These are phyloP conservation scores for Leucocoprinus leucothites DNA, from an alignment of 768 basidiomycete genomes.

Conservation along the genomic window DNA sequence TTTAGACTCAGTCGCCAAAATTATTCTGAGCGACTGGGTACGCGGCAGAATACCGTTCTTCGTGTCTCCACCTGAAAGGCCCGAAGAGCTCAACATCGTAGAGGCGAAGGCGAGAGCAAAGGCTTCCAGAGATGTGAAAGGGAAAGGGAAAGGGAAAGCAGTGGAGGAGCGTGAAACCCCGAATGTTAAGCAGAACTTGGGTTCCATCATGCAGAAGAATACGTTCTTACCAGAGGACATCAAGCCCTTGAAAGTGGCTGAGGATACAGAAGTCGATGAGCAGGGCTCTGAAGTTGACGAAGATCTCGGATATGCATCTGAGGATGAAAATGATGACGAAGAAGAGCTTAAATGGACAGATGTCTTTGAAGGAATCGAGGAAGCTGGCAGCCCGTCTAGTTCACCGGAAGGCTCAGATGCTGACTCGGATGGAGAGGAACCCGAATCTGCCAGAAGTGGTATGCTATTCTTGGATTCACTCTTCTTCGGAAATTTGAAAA, in stretches of 20 bases:
- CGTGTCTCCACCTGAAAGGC: slow-evolving; percentile 83
- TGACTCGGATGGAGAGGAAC: slow-evolving; percentile 16
- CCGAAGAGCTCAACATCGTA: slow-evolving; percentile 63
- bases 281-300: slow-evolving; percentile 33
- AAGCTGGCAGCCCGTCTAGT: slow-evolving; percentile 6
- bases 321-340: slow-evolving; percentile 37
- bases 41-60: slow-evolving; percentile 97
- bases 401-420: slow-evolving; percentile 22
- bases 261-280: slow-evolving; percentile 40
- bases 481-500: not conserved
- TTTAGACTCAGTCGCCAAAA: slow-evolving; percentile 88
- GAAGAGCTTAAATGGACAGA: slow-evolving; percentile 82
- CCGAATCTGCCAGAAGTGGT: slow-evolving; percentile 22
- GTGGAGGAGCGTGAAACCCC: slow-evolving; percentile 39
- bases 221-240: slow-evolving; percentile 84
- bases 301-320: slow-evolving; percentile 26
- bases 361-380: slow-evolving; percentile 65
- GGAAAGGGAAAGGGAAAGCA: slow-evolving; percentile 59
- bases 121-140: slow-evolving; percentile 44
- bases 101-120: slow-evolving; percentile 60
- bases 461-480: slow-evolving; percentile 5
- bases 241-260: slow-evolving; percentile 56
- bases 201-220: slow-evolving; percentile 87
- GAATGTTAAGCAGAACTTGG: slow-evolving; percentile 82
- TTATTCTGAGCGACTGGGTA: slow-evolving; percentile 95